These are phyloP conservation scores for Collybia sp. DNA, from an alignment of 768 basidiomycete genomes.

Conservation along the genomic window DNA sequence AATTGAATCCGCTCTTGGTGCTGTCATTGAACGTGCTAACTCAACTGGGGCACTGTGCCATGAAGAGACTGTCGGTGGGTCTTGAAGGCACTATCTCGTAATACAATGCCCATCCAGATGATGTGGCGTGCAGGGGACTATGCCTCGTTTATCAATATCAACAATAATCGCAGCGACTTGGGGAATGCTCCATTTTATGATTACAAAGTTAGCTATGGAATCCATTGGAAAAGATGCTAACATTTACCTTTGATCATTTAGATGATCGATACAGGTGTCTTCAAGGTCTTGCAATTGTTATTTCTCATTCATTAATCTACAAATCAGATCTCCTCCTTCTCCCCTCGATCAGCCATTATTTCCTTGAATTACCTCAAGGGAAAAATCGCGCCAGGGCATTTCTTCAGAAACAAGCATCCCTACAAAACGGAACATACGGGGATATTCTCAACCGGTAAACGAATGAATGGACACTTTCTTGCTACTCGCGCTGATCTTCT, in stretches of 20 bases:
- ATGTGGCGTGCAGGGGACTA: slow-evolving; percentile 22
- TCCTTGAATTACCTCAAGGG: slow-evolving; percentile 38
- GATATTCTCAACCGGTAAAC: slow-evolving; percentile 27
- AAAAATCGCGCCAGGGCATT: slow-evolving; percentile 25
- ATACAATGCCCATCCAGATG: background rate
- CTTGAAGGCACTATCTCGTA: too few relatives aligned
- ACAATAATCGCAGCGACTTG: slow-evolving; percentile 27
- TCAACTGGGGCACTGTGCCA: slow-evolving; percentile 37
- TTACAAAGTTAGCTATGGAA: slow-evolving; percentile 21
- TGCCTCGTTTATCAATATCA: slow-evolving; percentile 34
- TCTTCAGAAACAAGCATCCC: slow-evolving; percentile 25
- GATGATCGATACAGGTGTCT: slow-evolving; percentile 36
- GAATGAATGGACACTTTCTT: background rate
- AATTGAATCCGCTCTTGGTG: slow-evolving; percentile 37
- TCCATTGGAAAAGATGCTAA: background rate
- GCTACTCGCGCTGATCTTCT: background rate
- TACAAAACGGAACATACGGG: slow-evolving; percentile 37
- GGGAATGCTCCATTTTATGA: slow-evolving; percentile 36
- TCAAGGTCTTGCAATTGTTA: background rate
- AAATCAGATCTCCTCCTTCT: slow-evolving; percentile 30
- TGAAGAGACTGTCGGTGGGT: slow-evolving; percentile 33
- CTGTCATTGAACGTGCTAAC: slow-evolving; percentile 37
- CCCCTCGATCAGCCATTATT: slow-evolving; percentile 36
- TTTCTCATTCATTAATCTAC: background rate
- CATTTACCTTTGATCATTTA: slow-evolving; percentile 6